Evolutionary conservation across 1,139 yeast species (phyloP).

Genomic region (Ashbya aceris): DNA sequence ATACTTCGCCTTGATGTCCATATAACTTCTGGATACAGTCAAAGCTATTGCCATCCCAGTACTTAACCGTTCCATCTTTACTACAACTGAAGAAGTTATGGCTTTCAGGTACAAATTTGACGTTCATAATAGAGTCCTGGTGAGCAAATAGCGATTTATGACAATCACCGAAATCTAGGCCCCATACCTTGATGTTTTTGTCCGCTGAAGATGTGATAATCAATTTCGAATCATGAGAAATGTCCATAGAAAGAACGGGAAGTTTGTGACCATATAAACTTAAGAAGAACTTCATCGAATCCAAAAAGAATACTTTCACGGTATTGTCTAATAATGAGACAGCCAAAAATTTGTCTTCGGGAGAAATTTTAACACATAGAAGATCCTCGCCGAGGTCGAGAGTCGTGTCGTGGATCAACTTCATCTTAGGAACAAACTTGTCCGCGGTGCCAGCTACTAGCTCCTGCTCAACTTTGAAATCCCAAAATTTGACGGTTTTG

Average conservation of each 20-base stretch:
- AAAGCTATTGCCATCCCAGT: slow-evolving; percentile 98
- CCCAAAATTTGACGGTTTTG: slow-evolving; percentile 84
- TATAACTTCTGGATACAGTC: slow-evolving; percentile 83
- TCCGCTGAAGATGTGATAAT: slow-evolving; percentile 92
- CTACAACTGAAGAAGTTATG: slow-evolving; percentile 87
- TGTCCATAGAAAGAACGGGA: slow-evolving; percentile 86
- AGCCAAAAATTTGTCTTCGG: slow-evolving; percentile 69
- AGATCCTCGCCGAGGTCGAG: slow-evolving; percentile 83
- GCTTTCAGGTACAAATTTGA: slow-evolving; percentile 68
- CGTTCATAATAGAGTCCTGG: slow-evolving; percentile 89
- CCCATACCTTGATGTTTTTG: slow-evolving; percentile 96
- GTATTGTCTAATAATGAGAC: slow-evolving; percentile 84
- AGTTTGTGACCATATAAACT: slow-evolving; percentile 92
- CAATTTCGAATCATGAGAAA: slow-evolving; percentile 77
- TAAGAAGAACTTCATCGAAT: slow-evolving; percentile 75
- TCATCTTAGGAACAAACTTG: slow-evolving; percentile 44
- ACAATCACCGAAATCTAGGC: slow-evolving; percentile 96
- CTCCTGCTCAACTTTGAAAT: slow-evolving; percentile 58
- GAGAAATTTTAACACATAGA: slow-evolving; percentile 70
- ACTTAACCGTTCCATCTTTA: slow-evolving; percentile 81
- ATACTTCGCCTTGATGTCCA: slow-evolving; percentile 88
- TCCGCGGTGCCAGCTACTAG: slow-evolving; percentile 56
- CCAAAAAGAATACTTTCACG: slow-evolving; percentile 84
- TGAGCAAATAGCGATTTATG: slow-evolving; percentile 95
- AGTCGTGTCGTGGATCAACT: slow-evolving; percentile 64